Conservation (phyloP, 2,329 filamentous ascomycete species). For the Botrytis fabae region DNA sequence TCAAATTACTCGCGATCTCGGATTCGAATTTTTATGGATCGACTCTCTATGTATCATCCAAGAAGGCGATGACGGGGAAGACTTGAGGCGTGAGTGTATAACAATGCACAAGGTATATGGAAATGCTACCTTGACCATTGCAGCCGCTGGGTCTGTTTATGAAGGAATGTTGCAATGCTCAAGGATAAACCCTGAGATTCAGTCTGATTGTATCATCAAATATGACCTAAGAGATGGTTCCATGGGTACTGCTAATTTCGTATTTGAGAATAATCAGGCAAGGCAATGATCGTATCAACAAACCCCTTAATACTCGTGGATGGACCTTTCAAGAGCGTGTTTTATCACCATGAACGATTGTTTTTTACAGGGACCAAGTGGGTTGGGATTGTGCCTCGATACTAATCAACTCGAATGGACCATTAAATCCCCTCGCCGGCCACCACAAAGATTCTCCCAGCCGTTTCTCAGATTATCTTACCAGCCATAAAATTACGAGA, state of each 20-base stretch:
- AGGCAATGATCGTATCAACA: background rate
- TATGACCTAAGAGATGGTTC: background rate
- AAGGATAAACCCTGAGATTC: too few species aligned
- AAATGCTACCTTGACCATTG: background rate
- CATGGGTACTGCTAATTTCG: background rate
- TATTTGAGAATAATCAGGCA: background rate
- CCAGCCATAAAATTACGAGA: background rate
- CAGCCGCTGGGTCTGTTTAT: background rate
- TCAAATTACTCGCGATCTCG: background rate
- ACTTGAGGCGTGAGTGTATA: background rate
- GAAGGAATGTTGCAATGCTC: background rate
- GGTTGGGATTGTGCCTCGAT: constrained; percentile 5
- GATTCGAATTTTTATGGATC: background rate
- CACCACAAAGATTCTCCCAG: background rate
- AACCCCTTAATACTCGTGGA: background rate
- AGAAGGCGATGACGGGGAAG: background rate
- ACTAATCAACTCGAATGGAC: constrained; percentile 1
- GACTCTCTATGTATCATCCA: background rate
- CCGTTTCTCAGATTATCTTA: background rate
- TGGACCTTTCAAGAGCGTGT: constrained; percentile 4
- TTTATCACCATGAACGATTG: background rate
- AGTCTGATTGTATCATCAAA: background rate
- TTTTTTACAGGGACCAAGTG: background rate
- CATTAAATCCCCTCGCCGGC: background rate
- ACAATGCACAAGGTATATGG: background rate